phyloP scores from a whole-genome alignment of 441 rosid genomes.

The Pelargonium citronellum region DNA sequence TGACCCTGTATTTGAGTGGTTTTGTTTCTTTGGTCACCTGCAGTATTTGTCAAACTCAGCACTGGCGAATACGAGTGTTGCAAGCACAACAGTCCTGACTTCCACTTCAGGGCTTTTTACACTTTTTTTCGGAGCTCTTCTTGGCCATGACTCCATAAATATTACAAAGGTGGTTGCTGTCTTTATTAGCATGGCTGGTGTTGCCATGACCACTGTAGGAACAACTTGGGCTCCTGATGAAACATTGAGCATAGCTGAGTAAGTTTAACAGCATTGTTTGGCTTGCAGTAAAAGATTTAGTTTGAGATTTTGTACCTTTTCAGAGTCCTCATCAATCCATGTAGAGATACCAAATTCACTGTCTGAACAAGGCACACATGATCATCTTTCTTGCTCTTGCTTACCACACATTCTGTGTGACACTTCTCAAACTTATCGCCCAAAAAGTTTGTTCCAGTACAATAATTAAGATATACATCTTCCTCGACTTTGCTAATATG shows the following conservation, averaged over 20 bases:
- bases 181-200: constrained; percentile 57
- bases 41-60: constrained; percentile 57
- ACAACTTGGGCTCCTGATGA: constrained; percentile 59
- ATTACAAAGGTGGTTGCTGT: constrained; percentile 49
- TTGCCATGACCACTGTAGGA: constrained; percentile 60
- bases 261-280: constrained; percentile 18
- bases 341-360: background rate
- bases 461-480: too few species aligned
- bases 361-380: too few species aligned
- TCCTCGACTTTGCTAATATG: too few species aligned
- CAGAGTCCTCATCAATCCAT: background rate
- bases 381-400: too few species aligned
- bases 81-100: constrained; percentile 56
- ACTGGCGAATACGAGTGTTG: constrained; percentile 60
- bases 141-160: constrained; percentile 49
- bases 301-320: background rate
- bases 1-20: background rate
- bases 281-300: background rate
- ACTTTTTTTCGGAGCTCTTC: constrained; percentile 56
- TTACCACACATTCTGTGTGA: background rate
- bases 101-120: constrained; percentile 65
- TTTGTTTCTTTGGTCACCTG: constrained; percentile 22
- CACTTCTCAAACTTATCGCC: too few species aligned
- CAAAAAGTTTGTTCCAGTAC: too few species aligned
- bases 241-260: constrained; percentile 36